Conservation (phyloP, 345 rosid species). For the Hibiscus trionum region DNA sequence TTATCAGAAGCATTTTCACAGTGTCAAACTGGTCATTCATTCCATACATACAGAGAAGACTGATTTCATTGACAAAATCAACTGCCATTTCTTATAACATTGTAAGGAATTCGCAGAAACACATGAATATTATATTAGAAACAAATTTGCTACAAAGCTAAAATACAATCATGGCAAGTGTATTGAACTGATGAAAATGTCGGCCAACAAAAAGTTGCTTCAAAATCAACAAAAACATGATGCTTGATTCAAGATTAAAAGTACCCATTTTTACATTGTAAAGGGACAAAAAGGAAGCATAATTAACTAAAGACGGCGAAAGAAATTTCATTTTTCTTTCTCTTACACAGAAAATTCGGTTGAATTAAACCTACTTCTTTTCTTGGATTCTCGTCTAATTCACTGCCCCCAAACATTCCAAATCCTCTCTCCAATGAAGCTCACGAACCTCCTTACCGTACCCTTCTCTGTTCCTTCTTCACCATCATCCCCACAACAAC, state of each 20-base stretch:
- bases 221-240: constrained; percentile 3
- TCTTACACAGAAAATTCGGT: not conserved
- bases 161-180: not conserved
- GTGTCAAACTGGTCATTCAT: too few relatives aligned
- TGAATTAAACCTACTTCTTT: not conserved
- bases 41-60: too few relatives aligned
- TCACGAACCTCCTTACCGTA: constrained; percentile 39
- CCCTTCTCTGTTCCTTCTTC: constrained; percentile 35
- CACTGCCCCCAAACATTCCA: constrained; percentile 59
- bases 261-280: constrained; percentile 8
- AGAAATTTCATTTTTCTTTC: not conserved
- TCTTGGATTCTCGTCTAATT: not conserved
- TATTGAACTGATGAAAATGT: not conserved
- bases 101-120: too few relatives aligned
- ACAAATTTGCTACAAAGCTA: not conserved
- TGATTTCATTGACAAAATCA: too few relatives aligned
- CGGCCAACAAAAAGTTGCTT: not conserved
- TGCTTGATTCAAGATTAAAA: not conserved
- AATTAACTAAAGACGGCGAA: not conserved
- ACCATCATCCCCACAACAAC: not conserved
- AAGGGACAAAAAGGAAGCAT: not conserved
- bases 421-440: constrained; percentile 63
- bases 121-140: not conserved
- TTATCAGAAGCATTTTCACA: too few relatives aligned
- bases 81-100: too few relatives aligned